phyloP scores from a whole-genome alignment of 2,329 filamentous ascomycete species.

The Beauveria asiatica region DNA sequence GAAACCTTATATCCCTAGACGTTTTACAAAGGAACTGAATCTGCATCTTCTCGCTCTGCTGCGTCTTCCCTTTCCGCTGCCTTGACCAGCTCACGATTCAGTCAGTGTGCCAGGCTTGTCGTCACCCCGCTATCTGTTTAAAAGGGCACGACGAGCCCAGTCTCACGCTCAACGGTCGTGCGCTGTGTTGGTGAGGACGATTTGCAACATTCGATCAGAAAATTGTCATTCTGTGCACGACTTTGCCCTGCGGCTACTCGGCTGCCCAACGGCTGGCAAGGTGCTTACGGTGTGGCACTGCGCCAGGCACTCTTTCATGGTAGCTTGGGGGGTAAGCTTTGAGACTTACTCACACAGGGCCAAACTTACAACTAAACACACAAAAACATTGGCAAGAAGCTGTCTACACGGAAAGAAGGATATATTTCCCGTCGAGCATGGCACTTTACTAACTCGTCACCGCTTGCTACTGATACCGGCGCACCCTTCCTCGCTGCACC shows the following conservation, averaged over 20 bases:
- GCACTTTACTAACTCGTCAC: neutral
- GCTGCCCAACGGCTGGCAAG: neutral
- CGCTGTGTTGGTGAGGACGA: neutral
- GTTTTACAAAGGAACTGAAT: neutral
- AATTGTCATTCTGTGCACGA: neutral
- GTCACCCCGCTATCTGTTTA: neutral
- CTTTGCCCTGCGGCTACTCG: neutral
- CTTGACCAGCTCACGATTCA: neutral
- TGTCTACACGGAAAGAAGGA: neutral
- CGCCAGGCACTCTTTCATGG: neutral
- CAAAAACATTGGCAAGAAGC: neutral
- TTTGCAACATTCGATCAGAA: neutral
- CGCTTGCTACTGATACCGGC: neutral
- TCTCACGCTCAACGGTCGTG: neutral
- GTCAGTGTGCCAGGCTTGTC: neutral
- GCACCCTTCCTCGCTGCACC: neutral
- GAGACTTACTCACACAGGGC: neutral
- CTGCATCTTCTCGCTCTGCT: neutral
- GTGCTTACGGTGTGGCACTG: neutral
- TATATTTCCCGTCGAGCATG: neutral
- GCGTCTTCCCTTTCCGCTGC: neutral
- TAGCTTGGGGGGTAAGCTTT: neutral
- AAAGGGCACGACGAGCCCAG: neutral
- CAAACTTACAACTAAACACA: neutral
- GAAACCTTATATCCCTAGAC: neutral